Conservation (phyloP, 352 stramenopile genomes). For the Phytophthora nicotianae region DNA sequence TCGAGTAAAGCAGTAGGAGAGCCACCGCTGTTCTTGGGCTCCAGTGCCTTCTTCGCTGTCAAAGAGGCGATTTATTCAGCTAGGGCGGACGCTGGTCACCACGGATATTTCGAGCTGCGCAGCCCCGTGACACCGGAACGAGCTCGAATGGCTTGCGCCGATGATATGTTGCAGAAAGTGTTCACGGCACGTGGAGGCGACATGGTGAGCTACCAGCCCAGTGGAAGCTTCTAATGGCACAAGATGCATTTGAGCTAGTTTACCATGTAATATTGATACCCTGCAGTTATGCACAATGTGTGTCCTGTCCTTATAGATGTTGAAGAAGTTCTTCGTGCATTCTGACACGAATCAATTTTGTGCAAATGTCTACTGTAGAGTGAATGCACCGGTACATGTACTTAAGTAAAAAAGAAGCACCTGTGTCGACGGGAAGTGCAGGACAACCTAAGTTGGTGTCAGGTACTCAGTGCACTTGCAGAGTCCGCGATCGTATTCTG, state of each 20-base stretch:
- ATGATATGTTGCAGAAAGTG: slow-evolving; percentile 72
- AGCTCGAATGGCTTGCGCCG: slow-evolving; percentile 83
- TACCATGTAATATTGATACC: slow-evolving; percentile 16
- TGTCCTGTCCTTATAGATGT: slow-evolving; percentile 14
- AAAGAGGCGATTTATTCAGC: slow-evolving; percentile 94
- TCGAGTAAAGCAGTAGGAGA: slow-evolving; percentile 97
- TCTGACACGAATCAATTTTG: background rate
- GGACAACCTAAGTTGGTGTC: slow-evolving; percentile 44
- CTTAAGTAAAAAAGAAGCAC: slow-evolving; percentile 1
- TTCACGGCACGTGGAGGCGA: slow-evolving; percentile 65
- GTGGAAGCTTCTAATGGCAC: slow-evolving; percentile 60
- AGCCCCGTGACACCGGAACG: slow-evolving; percentile 84
- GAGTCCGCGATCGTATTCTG: slow-evolving; percentile 82
- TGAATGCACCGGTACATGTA: too few relatives aligned
- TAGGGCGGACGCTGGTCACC: slow-evolving; percentile 61
- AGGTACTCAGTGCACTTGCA: slow-evolving; percentile 86
- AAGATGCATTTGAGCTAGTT: slow-evolving; percentile 13
- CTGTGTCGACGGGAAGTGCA: background rate
- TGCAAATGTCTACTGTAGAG: slow-evolving; percentile 12
- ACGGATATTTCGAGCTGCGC: slow-evolving; percentile 74
- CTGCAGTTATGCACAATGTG: slow-evolving; percentile 6
- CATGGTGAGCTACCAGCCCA: slow-evolving; percentile 64
- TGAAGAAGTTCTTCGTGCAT: slow-evolving; percentile 1
- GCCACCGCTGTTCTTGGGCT: slow-evolving; percentile 95
- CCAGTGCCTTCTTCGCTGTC: slow-evolving; percentile 95